Evolutionary conservation across 78 protist genomes (phyloP).

Genomic region (Dictyostelium purpureum): DNA sequence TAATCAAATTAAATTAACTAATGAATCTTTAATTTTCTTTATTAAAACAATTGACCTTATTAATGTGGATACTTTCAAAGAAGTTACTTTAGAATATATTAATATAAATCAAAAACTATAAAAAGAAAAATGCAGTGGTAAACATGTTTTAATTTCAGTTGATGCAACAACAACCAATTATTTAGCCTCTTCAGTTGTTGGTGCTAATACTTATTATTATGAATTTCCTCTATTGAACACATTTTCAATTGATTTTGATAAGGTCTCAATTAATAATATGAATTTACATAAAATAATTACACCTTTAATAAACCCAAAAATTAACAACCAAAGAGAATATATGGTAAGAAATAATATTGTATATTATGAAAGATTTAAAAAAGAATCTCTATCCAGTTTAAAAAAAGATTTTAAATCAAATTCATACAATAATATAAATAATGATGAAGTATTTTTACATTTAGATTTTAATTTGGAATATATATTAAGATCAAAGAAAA

Average conservation of each 20-base stretch:
- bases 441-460: too few species aligned
- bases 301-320: neutral
- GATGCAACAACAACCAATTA: neutral
- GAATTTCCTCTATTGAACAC: neutral
- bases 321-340: neutral
- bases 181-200: neutral
- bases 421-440: too few species aligned
- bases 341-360: neutral
- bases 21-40: neutral
- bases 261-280: too few species aligned
- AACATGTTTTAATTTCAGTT: neutral
- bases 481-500: neutral
- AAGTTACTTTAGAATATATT: neutral
- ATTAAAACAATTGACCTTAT: neutral
- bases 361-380: conserved; percentile 20
- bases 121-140: neutral
- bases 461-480: neutral
- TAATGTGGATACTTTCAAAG: neutral
- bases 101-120: conserved; percentile 30
- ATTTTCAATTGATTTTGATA: neutral
- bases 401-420: neutral
- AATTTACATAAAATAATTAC: neutral
- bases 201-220: neutral
- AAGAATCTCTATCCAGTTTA: neutral
- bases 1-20: neutral